Base-by-base conservation (phyloP, 352 stramenopile species). In the Discostella stelligera region DNA sequence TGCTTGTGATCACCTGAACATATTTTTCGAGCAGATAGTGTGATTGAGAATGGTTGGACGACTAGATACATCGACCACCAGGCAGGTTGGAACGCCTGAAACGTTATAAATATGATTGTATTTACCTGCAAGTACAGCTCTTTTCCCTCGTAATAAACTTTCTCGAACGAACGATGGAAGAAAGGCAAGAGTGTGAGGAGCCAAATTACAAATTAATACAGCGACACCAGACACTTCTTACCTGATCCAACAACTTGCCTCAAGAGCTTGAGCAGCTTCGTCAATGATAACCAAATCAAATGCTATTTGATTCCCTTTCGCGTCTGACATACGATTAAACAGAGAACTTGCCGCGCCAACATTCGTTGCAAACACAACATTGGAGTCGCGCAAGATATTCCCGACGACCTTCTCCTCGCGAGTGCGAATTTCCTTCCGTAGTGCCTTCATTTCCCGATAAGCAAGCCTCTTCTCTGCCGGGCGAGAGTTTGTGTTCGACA, bases 271-370 rank as follows among this genome's bases (percentile, higher is more conserved):
- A 8, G 96, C 97, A 0, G 96, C 96, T 66, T 99, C 96, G 79
- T 99, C 96, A 74, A 99, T 97, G 60, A 99, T 89, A 6, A 98
- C 94, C 13, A 98, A 63, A 83, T 98, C 96, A 76, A 99, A 99
- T 23, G 87, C 60, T 39, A 64, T 69, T 37, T 54, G 72, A 63
- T 71, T 71, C 50, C 61, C 55, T 76, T 77, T 82, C 49, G 16
- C 48, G 72, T 84, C 64, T 2, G 74, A 67, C 37, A 95, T 85
- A 58, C 94, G 82, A 20, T 93, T 88, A n/a, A 98, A 90, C 9
- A 98, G 65, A 66, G 95, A 94, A 59, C 92, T 95, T 7, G 93
- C 91, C 0, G 96, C 96, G 53, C 97, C 97, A 0, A 98, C 93
- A 79, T 97, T 98, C 3, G 97, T 99, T 1, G 95, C 90, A 44